phyloP scores from a whole-genome alignment of 768 basidiomycete species.

The Rhizopogon sp. region DNA sequence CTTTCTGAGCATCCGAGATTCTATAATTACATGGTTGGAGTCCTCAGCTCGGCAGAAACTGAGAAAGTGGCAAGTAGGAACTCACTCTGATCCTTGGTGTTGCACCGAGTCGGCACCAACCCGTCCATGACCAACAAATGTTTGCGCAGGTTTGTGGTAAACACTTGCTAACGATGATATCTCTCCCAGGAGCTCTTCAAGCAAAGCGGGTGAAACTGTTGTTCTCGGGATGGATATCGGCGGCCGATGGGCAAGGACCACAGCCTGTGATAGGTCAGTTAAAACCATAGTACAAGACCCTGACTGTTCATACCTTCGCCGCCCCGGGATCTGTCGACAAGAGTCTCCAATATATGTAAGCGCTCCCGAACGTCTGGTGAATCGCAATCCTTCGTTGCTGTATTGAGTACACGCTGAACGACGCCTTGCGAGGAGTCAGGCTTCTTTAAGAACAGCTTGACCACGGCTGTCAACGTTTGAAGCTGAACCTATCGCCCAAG shows the following conservation, averaged over 20 bases:
- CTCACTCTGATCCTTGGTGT: constrained; percentile 57
- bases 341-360: constrained; percentile 97
- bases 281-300: constrained; percentile 9
- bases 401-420: too few species aligned
- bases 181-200: constrained; percentile 91
- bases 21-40: constrained; percentile 20
- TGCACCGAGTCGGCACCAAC: constrained; percentile 79
- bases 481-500: constrained; percentile 53
- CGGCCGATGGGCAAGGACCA: constrained; percentile 87
- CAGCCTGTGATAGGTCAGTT: constrained; percentile 19
- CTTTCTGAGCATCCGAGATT: constrained; percentile 68
- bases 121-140: constrained; percentile 90
- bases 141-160: constrained; percentile 96
- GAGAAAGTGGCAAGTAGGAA: constrained; percentile 9
- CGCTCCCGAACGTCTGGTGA: too few species aligned
- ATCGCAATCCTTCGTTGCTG: constrained; percentile 42
- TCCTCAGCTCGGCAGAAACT: neutral
- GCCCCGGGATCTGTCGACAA: constrained; percentile 92
- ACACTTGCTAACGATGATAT: constrained; percentile 88
- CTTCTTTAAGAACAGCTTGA: constrained; percentile 94
- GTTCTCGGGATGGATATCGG: constrained; percentile 92
- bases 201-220: constrained; percentile 77
- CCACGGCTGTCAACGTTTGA: constrained; percentile 88
- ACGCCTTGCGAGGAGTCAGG: constrained; percentile 88
- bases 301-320: constrained; percentile 47